A percentile compares a stretch with the other conserved stretches of the same genome.
Evolutionary conservation across 2,329 filamentous ascomycete species (phyloP).

Genomic region (Fusarium kyushuense): DNA sequence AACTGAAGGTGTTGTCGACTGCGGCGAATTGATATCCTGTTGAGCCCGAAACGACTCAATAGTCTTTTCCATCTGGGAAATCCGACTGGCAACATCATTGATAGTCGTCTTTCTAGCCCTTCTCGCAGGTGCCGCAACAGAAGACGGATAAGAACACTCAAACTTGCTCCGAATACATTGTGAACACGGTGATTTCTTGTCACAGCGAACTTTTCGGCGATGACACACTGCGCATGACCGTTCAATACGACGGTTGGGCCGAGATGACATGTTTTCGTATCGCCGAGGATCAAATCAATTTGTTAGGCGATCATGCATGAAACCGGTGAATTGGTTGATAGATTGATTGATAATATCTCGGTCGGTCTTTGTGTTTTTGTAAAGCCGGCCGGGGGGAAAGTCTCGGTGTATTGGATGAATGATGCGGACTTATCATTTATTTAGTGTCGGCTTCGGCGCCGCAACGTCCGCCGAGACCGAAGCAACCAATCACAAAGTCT

Average conservation of each 20-base stretch:
- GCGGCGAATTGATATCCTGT: slow-evolving; percentile 9
- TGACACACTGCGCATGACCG: slow-evolving; percentile 58
- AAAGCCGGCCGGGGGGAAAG: not conserved
- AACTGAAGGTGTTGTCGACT: not conserved
- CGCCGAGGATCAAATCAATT: not conserved
- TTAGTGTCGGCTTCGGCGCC: slow-evolving; percentile 13
- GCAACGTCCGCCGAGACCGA: not conserved
- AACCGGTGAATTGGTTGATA: not conserved
- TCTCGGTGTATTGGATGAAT: slow-evolving; percentile 14
- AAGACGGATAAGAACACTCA: slow-evolving; percentile 51
- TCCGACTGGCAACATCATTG: slow-evolving; percentile 52
- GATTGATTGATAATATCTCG: slow-evolving; percentile 6
- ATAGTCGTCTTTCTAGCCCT: slow-evolving; percentile 49
- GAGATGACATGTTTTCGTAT: slow-evolving; percentile 19
- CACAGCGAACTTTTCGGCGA: slow-evolving; percentile 75
- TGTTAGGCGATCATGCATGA: not conserved
- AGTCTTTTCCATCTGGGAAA: slow-evolving; percentile 52
- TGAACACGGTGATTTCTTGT: slow-evolving; percentile 76
- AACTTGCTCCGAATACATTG: slow-evolving; percentile 69
- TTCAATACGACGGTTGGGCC: slow-evolving; percentile 28
- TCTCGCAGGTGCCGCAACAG: slow-evolving; percentile 42
- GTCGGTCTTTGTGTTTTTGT: slow-evolving; percentile 8
- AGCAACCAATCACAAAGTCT: slow-evolving; percentile 6
- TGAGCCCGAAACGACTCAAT: slow-evolving; percentile 29
- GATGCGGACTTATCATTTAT: not conserved